Evolutionary conservation across 164 flowering plant genomes (phyloP).

Genomic region (Vitis cinerea): DNA sequence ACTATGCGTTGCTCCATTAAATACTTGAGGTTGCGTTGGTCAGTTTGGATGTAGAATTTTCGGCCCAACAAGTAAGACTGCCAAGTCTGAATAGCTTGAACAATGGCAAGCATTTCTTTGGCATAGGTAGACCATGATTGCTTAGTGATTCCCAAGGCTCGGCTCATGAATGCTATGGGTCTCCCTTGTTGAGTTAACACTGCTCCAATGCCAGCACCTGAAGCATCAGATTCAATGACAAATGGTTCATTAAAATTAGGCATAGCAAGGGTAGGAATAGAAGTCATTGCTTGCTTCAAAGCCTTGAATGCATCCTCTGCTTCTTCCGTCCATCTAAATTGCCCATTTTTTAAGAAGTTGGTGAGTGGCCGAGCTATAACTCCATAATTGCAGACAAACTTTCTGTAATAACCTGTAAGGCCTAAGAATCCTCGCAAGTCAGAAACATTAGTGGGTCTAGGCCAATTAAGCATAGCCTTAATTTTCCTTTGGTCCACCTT

Average conservation of each 20-base stretch:
- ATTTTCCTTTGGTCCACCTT: background rate
- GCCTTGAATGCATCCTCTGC: background rate
- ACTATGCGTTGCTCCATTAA: background rate
- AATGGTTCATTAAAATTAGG: conserved; percentile 1
- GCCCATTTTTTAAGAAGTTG: background rate
- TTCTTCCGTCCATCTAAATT: background rate
- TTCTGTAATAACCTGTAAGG: background rate
- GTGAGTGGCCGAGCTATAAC: background rate
- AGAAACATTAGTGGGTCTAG: background rate
- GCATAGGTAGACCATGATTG: background rate
- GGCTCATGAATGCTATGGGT: background rate
- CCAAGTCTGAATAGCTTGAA: background rate
- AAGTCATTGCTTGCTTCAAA: background rate
- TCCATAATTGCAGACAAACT: background rate
- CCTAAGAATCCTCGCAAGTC: background rate
- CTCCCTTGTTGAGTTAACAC: background rate
- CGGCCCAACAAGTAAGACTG: background rate
- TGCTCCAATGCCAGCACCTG: background rate
- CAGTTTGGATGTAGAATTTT: background rate
- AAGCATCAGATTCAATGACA: background rate
- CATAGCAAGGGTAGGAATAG: background rate
- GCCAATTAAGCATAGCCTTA: background rate
- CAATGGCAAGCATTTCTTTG: background rate
- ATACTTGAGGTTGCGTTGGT: background rate
- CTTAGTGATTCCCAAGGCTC: background rate